Conservation (phyloP, 306 rosid genomes). For the Lablab purpureus region DNA sequence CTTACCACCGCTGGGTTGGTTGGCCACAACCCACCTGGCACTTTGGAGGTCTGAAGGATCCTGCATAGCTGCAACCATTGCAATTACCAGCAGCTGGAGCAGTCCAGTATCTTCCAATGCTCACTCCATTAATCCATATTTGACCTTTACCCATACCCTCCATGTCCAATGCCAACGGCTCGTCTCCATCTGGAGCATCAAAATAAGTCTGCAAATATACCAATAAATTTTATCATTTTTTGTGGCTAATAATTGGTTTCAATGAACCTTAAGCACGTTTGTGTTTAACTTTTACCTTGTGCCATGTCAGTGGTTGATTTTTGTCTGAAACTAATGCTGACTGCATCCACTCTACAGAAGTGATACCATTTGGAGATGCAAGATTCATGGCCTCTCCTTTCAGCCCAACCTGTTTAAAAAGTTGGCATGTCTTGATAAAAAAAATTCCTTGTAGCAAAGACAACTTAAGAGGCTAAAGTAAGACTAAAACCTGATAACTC, state of each 20-base stretch:
- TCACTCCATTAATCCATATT: conserved; percentile 94
- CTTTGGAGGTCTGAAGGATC: conserved; percentile 80
- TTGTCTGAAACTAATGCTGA: conserved; percentile 70
- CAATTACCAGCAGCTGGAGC: conserved; percentile 81
- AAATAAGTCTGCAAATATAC: conserved; percentile 70
- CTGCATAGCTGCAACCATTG: conserved; percentile 74
- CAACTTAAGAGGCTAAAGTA: conserved; percentile 36
- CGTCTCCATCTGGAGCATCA: conserved; percentile 86
- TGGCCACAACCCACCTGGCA: conserved; percentile 94
- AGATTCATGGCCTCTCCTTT: conserved; percentile 98
- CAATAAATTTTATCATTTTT: conserved; percentile 35
- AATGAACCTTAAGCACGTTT: conserved; percentile 29
- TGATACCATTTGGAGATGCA: conserved; percentile 71
- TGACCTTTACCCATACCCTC: conserved; percentile 99
- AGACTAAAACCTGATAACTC: conserved; percentile 85
- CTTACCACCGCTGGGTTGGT: conserved; percentile 94
- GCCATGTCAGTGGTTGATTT: conserved; percentile 95
- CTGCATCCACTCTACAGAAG: conserved; percentile 88
- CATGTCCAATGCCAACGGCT: conserved; percentile 96
- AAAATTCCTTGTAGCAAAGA: conserved; percentile 14
- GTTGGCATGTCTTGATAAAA: conserved; percentile 28
- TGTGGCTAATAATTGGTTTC: not conserved
- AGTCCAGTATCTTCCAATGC: conserved; percentile 98
- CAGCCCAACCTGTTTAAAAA: conserved; percentile 79
- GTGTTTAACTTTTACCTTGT: conserved; percentile 67